These are phyloP conservation scores for Neonectria sp. DNA, from an alignment of 2,329 filamentous ascomycete species.

Conservation along the genomic window DNA sequence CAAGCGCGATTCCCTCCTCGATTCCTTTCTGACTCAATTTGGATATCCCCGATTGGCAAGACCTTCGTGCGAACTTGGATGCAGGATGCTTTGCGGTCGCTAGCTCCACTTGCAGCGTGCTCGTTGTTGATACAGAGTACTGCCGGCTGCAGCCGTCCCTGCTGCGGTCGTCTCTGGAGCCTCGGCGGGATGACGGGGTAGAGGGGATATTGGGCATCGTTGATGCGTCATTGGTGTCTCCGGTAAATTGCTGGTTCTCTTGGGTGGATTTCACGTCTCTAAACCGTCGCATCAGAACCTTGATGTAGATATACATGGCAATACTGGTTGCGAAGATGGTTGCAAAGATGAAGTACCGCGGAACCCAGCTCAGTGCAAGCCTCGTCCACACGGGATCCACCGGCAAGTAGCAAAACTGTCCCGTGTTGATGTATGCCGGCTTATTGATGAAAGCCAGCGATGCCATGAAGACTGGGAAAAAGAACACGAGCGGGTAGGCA, in stretches of 20 bases:
- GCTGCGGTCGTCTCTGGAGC: conserved; percentile 28
- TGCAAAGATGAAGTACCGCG: conserved; percentile 78
- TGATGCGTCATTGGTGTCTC: conserved; percentile 30
- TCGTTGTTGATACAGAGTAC: conserved; percentile 37
- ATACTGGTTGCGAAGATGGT: conserved; percentile 76
- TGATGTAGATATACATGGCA: conserved; percentile 79
- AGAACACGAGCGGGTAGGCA: conserved; percentile 71
- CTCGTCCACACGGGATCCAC: conserved; percentile 78
- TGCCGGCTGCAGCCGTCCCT: conserved; percentile 1
- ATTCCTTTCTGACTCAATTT: conserved; percentile 6
- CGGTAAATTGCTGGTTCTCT: conserved; percentile 26
- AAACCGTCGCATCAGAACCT: conserved; percentile 59
- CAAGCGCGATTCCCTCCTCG: background rate
- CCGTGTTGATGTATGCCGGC: conserved; percentile 72
- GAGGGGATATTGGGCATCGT: conserved; percentile 50
- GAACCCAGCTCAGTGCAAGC: conserved; percentile 79
- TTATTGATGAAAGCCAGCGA: conserved; percentile 74
- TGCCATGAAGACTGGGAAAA: conserved; percentile 73
- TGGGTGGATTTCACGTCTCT: conserved; percentile 36
- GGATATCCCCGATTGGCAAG: conserved; percentile 29
- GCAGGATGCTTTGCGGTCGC: conserved; percentile 33
- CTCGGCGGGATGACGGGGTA: conserved; percentile 39
- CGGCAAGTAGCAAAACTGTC: conserved; percentile 80
- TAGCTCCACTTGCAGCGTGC: conserved; percentile 33
- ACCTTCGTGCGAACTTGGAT: conserved; percentile 30